Evolutionary conservation across 1,284 basidiomycete species (phyloP).

Genomic region (Pisolithus thermaeus): DNA sequence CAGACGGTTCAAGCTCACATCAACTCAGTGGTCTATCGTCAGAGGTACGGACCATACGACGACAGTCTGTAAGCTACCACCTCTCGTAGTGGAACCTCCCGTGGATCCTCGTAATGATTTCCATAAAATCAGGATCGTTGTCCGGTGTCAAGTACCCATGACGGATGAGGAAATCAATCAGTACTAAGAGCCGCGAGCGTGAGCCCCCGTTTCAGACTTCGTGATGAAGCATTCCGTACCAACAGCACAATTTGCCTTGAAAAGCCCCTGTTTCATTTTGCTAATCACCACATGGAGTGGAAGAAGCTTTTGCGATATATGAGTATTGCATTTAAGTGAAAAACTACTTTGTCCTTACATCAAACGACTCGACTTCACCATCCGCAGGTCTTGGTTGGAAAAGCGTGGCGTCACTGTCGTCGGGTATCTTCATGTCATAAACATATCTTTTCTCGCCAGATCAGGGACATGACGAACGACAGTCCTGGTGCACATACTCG

Average conservation of each 20-base stretch:
- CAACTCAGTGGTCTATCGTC: too few species aligned
- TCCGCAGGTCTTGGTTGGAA: conserved; percentile 77
- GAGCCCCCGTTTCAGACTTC: not conserved
- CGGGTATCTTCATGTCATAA: conserved; percentile 74
- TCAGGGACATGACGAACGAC: conserved; percentile 1
- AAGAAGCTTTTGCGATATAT: conserved; percentile 43
- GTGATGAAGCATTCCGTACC: conserved; percentile 36
- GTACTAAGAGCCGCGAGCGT: conserved; percentile 39
- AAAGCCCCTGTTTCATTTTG: conserved; percentile 59
- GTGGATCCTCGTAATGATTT: conserved; percentile 69
- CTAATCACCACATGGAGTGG: conserved; percentile 46
- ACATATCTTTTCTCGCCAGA: conserved; percentile 49
- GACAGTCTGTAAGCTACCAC: conserved; percentile 34
- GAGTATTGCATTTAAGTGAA: not conserved
- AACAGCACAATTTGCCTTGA: conserved; percentile 84
- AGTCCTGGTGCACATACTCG: conserved; percentile 44
- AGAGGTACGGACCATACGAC: too few species aligned
- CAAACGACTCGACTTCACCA: conserved; percentile 90
- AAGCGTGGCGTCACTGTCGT: conserved; percentile 35
- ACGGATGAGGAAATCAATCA: conserved; percentile 82
- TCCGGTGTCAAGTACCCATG: conserved; percentile 74
- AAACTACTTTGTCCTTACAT: conserved; percentile 38
- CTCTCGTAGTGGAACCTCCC: conserved; percentile 56
- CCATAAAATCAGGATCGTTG: conserved; percentile 68
- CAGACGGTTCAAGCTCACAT: too few species aligned